Conservation (phyloP, 2,329 filamentous ascomycete species). For the Trichoderma sp. region DNA sequence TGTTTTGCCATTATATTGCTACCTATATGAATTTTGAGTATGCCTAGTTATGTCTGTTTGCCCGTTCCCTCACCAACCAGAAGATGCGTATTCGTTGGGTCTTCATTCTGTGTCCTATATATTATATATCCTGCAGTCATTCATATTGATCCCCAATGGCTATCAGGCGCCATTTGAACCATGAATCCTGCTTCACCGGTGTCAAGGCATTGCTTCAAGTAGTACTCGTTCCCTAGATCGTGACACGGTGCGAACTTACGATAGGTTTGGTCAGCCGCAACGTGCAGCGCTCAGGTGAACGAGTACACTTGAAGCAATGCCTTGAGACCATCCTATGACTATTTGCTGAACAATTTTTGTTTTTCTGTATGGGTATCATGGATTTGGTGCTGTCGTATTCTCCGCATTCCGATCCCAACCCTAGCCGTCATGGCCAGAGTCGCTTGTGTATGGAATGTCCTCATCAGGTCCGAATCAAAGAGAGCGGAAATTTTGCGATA, state of each 20-base stretch:
- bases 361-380: not conserved
- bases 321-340: not conserved
- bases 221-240: not conserved
- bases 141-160: not conserved
- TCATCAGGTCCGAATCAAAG: slow-evolving; percentile 32
- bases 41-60: not conserved
- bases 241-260: not conserved
- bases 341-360: not conserved
- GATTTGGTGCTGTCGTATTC: not conserved
- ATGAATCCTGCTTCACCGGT: not conserved
- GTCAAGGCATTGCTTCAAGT: not conserved
- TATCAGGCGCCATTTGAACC: not conserved
- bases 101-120: not conserved
- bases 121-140: not conserved
- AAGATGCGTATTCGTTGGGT: not conserved
- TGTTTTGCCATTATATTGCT: not conserved
- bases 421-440: not conserved
- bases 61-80: not conserved
- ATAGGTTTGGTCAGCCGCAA: not conserved
- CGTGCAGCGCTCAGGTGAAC: not conserved
- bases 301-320: not conserved
- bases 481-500: slow-evolving; percentile 68
- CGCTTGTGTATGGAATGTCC: not conserved
- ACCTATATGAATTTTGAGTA: not conserved
- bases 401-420: not conserved